Base-by-base conservation (phyloP, 768 basidiomycete species). In the Termitomyces sp. region DNA sequence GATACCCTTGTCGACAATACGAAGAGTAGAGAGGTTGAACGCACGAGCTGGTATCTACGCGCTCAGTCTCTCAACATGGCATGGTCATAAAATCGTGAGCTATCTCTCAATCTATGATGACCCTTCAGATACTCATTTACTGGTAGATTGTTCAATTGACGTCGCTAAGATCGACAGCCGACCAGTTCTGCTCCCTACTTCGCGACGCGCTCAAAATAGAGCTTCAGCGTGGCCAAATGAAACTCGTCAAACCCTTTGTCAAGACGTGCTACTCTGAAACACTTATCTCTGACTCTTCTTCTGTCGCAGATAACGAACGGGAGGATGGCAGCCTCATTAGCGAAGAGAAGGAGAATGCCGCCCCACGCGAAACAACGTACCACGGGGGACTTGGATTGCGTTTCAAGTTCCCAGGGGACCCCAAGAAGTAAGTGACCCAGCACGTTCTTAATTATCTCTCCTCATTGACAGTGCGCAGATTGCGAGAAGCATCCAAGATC, bases 41-140 rank as follows among this genome's bases (percentile, higher is more conserved):
- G 89, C 94, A 11, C 84, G 94, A 14, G 90, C 94, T 29, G 97
- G 97, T 5, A 89, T 97, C 37, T 98, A 98, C 69, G 95, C 96
- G n/a, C 81, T 99, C 31, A 95, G 93, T 65, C 75, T 98, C 19
- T 82, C 86, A n/a, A 84, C 91, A 51, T 98, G 95, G 92, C 94
- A 98, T 69, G 88, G 92, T 35, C 83, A 91, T 77, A 90, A 96
- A 76, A 90, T 98, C 63, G 95, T 96, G 65, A 63, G 86, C 77
- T 17, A 11, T 46, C 27, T n/a, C 19, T 52, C 37, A 11, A 23
- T 14, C 7, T 35, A 32, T 37, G 35, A 17, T 11, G 31, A 46
- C 2, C 23, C 38, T 31, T 37, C 37, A 25, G 19, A 59, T 57
- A 34, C 16, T 47, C 23, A 41, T 32, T 59, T 17, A 56, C 53